A percentile compares a stretch with the other conserved stretches of the same genome.
These are phyloP conservation scores for Candida krabiensis DNA, from an alignment of 805 yeast genomes.

Conservation along the genomic window DNA sequence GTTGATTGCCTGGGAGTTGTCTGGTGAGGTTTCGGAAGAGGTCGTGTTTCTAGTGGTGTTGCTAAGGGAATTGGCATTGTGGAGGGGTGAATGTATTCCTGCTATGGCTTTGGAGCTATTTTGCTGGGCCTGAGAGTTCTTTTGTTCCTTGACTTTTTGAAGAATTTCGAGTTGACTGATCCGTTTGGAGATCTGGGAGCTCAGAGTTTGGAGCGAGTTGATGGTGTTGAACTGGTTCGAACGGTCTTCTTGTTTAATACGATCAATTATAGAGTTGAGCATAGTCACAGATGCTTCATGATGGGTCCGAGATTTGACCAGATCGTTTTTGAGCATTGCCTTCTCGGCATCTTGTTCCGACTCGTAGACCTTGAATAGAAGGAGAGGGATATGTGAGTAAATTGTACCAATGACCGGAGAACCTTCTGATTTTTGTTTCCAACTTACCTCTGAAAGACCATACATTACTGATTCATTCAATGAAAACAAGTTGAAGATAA, in stretches of 20 bases:
- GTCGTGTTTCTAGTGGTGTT: neutral
- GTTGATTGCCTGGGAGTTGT: neutral
- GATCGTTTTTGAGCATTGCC: constrained; percentile 43
- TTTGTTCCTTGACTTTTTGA: constrained; percentile 15
- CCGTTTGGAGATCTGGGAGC: constrained; percentile 24
- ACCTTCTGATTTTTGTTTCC: neutral
- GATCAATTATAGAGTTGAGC: constrained; percentile 27
- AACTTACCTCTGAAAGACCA: constrained; percentile 30
- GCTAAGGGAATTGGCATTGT: neutral
- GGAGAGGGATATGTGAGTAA: too few species aligned
- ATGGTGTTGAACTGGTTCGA: constrained; percentile 23
- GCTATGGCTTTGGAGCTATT: neutral
- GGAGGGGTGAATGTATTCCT: too few species aligned
- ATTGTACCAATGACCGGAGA: too few species aligned
- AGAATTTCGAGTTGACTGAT: constrained; percentile 21
- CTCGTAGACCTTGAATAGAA: constrained; percentile 41
- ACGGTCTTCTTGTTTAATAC: constrained; percentile 9
- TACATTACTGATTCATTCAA: constrained; percentile 12
- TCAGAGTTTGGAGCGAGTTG: constrained; percentile 21
- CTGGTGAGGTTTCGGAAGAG: neutral
- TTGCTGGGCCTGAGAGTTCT: constrained; percentile 8
- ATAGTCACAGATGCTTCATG: constrained; percentile 39
- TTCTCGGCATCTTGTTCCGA: constrained; percentile 54
- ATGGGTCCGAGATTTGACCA: constrained; percentile 37
- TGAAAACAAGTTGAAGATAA: too few species aligned